phyloP scores from a whole-genome alignment of 78 protist species.

The Ministeria vibrans region DNA sequence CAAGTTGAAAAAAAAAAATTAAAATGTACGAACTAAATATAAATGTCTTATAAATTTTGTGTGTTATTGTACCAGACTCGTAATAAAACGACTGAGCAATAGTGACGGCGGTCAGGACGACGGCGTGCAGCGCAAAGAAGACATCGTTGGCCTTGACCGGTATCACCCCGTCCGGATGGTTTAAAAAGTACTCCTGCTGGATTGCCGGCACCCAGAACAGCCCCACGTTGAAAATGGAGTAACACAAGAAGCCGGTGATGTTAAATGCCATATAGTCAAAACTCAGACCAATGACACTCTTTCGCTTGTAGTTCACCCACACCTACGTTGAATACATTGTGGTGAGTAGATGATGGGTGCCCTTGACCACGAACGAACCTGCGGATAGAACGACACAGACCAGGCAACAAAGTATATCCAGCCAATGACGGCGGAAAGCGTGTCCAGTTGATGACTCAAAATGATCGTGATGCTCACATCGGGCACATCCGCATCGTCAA shows the following conservation, averaged over 20 bases:
- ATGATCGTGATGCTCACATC: background rate
- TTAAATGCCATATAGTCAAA: slow-evolving; percentile 65
- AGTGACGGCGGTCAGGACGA: slow-evolving; percentile 44
- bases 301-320: slow-evolving; percentile 40
- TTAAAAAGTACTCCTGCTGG: slow-evolving; percentile 24
- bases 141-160: slow-evolving; percentile 78
- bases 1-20: background rate
- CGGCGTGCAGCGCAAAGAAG: slow-evolving; percentile 77
- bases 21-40: background rate
- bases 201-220: slow-evolving; percentile 31
- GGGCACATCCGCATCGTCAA: background rate
- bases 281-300: slow-evolving; percentile 36
- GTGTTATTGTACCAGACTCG: slow-evolving; percentile 14
- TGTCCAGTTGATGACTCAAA: background rate
- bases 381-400: slow-evolving; percentile 82
- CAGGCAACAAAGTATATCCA: slow-evolving; percentile 79
- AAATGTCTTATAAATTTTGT: background rate
- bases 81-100: slow-evolving; percentile 61
- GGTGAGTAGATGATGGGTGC: too few species aligned
- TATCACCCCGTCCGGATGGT: background rate
- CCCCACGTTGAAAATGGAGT: slow-evolving; percentile 46
- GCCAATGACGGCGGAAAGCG: slow-evolving; percentile 39
- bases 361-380: slow-evolving; percentile 13
- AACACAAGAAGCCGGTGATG: slow-evolving; percentile 70
- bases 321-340: too few species aligned